A percentile compares a stretch with the other conserved stretches of the same genome.
Evolutionary conservation across 2,329 filamentous ascomycete genomes (phyloP).

Genomic region (Karstenula rhodostoma): DNA sequence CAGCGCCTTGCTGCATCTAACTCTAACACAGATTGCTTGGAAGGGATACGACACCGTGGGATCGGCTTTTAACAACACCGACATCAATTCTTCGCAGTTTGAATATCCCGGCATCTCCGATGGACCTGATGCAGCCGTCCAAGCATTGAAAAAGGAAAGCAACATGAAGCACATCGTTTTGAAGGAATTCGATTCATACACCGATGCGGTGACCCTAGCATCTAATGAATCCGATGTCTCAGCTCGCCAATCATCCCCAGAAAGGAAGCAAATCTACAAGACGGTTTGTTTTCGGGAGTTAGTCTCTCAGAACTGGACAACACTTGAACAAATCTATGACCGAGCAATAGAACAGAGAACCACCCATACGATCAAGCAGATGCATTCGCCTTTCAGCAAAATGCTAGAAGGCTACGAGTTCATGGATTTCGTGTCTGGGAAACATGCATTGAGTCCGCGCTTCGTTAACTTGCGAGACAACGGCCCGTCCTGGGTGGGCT

Average conservation of each 20-base stretch:
- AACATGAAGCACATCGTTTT: constrained; percentile 15
- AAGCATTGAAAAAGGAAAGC: constrained; percentile 2
- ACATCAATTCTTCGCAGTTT: not conserved
- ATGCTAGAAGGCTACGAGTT: constrained; percentile 4
- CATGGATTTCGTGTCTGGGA: constrained; percentile 4
- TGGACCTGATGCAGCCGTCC: not conserved
- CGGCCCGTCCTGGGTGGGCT: not conserved
- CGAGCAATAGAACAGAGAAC: not conserved
- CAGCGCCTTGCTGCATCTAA: constrained; percentile 17
- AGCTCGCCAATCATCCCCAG: not conserved
- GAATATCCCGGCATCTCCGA: not conserved
- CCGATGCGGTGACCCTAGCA: not conserved
- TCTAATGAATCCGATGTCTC: not conserved
- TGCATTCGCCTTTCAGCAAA: not conserved
- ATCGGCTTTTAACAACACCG: not conserved
- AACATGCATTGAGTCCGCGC: constrained; percentile 5
- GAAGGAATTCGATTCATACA: constrained; percentile 9
- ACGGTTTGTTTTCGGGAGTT: too few species aligned
- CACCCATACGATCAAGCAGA: not conserved
- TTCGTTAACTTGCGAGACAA: constrained; percentile 1
- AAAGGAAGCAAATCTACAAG: not conserved
- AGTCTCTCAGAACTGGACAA: not conserved
- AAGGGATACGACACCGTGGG: not conserved
- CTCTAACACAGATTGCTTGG: not conserved
- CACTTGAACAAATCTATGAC: not conserved